Percentiles rank a stretch among this genome's conserved stretches.
phyloP scores from a whole-genome alignment of 805 yeast species.

The Spencermartinsiella europaea region DNA sequence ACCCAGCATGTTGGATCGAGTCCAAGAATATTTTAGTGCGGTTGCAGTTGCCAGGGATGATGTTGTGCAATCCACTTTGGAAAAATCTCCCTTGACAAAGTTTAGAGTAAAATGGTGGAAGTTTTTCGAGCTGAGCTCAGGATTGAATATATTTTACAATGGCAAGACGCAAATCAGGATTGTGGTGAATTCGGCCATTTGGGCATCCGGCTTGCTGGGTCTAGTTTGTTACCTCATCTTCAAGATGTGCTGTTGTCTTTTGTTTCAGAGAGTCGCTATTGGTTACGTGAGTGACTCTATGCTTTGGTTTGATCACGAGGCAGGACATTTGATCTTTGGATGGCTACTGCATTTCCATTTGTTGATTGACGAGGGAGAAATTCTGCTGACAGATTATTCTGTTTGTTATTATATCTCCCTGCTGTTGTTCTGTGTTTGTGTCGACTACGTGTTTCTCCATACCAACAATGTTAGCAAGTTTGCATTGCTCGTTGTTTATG shows the following conservation, averaged over 20 bases:
- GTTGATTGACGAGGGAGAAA: neutral
- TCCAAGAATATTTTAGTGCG: constrained; percentile 14
- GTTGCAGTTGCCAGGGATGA: constrained; percentile 8
- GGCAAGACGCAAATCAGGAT: constrained; percentile 15
- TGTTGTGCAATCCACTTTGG: neutral
- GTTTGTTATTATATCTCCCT: neutral
- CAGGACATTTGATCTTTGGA: constrained; percentile 58
- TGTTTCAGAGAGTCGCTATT: constrained; percentile 15
- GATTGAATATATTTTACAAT: constrained; percentile 6
- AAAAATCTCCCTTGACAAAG: neutral
- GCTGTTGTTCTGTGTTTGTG: neutral
- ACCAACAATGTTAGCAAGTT: neutral
- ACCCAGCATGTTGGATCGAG: constrained; percentile 11
- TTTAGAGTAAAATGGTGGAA: constrained; percentile 8
- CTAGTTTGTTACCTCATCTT: constrained; percentile 10
- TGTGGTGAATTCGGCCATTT: constrained; percentile 15
- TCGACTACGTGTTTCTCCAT: neutral
- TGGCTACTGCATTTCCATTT: constrained; percentile 71
- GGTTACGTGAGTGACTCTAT: neutral
- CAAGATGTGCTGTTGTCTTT: constrained; percentile 7
- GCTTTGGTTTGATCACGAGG: constrained; percentile 50
- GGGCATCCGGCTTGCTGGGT: constrained; percentile 10
- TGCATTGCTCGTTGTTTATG: neutral
- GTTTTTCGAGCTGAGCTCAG: constrained; percentile 11
- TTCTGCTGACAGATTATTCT: neutral